Base-by-base conservation (phyloP, 176 grass and related monocot genomes). In the Juncus effusus region DNA sequence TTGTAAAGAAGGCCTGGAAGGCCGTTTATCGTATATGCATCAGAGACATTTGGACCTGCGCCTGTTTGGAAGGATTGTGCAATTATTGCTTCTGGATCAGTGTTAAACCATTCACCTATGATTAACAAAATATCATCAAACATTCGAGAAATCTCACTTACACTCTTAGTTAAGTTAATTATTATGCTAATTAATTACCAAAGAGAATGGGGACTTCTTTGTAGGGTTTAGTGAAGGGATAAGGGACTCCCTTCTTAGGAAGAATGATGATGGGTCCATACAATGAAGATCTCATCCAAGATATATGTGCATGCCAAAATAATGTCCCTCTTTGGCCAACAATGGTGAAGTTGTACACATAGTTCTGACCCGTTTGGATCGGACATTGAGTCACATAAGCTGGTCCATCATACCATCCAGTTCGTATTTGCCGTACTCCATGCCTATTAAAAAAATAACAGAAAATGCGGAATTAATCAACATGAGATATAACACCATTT, bases 1-100 rank as follows among this genome's bases (percentile, higher is more conserved):
- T 86, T 89, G 74, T 95, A 95, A 16, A 95, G 45, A 14, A 82
- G 90, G 16, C 86, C 90, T 3, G 90, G 82, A 47, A 89, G 80
- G 0, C 90, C 82, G 63, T 95, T 95, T 51, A 95, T 83, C 7
- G 74, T 67, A 51, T 77, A 67, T 0, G 74, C 62, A 59, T 77
- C 68, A 4, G 68, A 77, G 35, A 77, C 51, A 77, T 77, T 77
- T 55, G 74, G 61, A 41, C 74, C 74, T 57, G 12, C 60, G 14
- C 74, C 61, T 4, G 59, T 76, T 36, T 47, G 74, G 3, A 76
- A 13, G 42, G 74, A 7, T 39, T 76, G 60, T 1, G 49, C 14
- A 5, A 76, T 66, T 39, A 65, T 40, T 6, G 74, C 37, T 37
- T 66, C 73, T 28, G 73, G 36, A 39, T 76, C 73, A 36, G 36